A percentile compares a stretch with the other conserved stretches of the same genome.
These are phyloP conservation scores for Eucalyptus albens DNA, from an alignment of 345 rosid genomes.

Conservation along the genomic window DNA sequence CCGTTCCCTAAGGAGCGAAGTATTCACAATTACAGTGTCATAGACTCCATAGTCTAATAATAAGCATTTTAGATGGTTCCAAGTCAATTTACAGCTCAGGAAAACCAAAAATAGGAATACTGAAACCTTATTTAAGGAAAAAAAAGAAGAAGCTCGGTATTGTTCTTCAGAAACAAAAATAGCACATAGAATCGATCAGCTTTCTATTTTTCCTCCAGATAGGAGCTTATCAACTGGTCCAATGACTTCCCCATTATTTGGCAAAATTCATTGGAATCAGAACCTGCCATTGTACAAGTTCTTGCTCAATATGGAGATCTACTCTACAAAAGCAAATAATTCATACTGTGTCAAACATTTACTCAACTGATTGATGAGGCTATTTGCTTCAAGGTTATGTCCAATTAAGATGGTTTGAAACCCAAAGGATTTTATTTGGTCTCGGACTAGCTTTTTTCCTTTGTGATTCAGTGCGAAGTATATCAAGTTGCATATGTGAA, in stretches of 20 bases:
- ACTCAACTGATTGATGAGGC: background rate
- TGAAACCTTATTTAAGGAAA: too few relatives aligned
- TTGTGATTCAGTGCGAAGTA: background rate
- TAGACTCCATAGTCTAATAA: background rate
- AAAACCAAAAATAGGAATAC: too few relatives aligned
- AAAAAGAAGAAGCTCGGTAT: too few relatives aligned
- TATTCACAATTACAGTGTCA: too few relatives aligned
- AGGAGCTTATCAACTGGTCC: background rate
- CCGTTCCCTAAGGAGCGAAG: slow-evolving; percentile 33
- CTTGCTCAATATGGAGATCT: background rate
- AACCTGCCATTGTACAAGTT: background rate
- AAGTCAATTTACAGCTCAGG: background rate
- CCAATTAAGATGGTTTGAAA: background rate
- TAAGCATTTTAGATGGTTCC: background rate
- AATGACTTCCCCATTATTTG: background rate
- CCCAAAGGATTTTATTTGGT: background rate
- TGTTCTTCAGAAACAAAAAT: background rate
- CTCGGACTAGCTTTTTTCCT: background rate
- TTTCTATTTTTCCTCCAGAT: background rate
- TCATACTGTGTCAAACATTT: background rate
- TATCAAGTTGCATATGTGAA: background rate
- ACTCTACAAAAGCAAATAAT: background rate
- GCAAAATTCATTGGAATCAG: background rate
- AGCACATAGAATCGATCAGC: background rate
- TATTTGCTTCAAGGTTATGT: background rate